Evolutionary conservation across 345 rosid genomes (phyloP), one percentile per base, ranked within the genome.

Genomic region (Diplotaxis tenuifolia): DNA sequence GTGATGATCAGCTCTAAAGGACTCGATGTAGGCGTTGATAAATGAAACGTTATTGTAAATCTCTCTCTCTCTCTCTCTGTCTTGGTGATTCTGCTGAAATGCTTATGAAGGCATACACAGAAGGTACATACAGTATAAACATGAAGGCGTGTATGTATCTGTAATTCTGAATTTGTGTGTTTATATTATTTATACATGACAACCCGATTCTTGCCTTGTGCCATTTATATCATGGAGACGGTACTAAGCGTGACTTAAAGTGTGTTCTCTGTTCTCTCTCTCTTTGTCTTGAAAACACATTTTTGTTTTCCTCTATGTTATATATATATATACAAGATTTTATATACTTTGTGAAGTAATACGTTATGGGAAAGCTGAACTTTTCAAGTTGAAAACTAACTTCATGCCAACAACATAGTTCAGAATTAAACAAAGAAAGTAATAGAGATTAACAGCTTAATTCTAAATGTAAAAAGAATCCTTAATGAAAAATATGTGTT

Each of bases 1-100:
- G 95, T 94, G 85, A 91, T 94, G 97, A 91, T 94, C 28, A 68
- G 95, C 80, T 94, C 98, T 1, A 88, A 85, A 82, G 97, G 89
- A 79, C 94, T 94, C 12, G 98, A 94, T 40, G 93, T 87, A 73
- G 98, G 98, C 53, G 88, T 94, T 67, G 98, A 94, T 79, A 77
- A 77, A 66, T 77, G 72, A 63, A 15, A 20, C 57, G 9, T 52
- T 52, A 27, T 52, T 52, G 57, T 50, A 50, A 49, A 18, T 2
- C 22, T 18, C 55, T 18, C 10, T 49, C 21, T 49, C 54, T n/a
- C n/a, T n/a, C n/a, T 47, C 53, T 47, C 53, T 47, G 20, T 47
- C 3, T 6, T 15, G 4, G 53, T 15, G 52, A 47, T 47, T 47
- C 20, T 15, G 22, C 47, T 12, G 15, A 50, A 19, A 50, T 50